Percentiles rank a stretch among this genome's conserved stretches.
Evolutionary conservation across 1,139 yeast genomes (phyloP).

Genomic region (Yamadazyma taylorii): DNA sequence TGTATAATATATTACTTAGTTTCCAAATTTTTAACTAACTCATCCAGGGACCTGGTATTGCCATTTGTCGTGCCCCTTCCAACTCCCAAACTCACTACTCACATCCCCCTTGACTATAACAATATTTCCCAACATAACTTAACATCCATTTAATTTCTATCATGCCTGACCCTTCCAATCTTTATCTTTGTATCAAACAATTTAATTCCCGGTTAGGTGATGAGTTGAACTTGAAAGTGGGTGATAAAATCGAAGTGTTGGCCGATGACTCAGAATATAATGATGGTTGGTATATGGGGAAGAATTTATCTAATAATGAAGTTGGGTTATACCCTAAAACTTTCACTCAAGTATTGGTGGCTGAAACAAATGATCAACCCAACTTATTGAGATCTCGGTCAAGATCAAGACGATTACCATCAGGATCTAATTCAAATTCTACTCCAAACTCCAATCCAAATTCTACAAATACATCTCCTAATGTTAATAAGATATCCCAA

Average conservation of each 20-base stretch:
- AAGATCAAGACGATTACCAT: slow-evolving; percentile 53
- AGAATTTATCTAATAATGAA: slow-evolving; percentile 63
- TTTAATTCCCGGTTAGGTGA: slow-evolving; percentile 87
- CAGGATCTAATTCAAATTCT: slow-evolving; percentile 17
- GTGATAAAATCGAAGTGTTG: slow-evolving; percentile 84
- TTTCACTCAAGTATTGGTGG: slow-evolving; percentile 56
- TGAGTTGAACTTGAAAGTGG: slow-evolving; percentile 75
- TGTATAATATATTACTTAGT: too few species aligned
- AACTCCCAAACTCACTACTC: too few species aligned
- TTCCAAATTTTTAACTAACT: too few species aligned
- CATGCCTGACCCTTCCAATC: slow-evolving; percentile 12
- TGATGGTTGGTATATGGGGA: slow-evolving; percentile 98
- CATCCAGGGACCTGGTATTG: too few species aligned
- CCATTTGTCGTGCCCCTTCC: too few species aligned
- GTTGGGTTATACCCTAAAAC: slow-evolving; percentile 90
- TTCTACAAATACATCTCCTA: slow-evolving; percentile 12
- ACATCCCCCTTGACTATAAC: too few species aligned
- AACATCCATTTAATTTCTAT: too few species aligned
- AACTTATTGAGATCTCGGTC: slow-evolving; percentile 46
- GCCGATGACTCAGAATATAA: slow-evolving; percentile 92
- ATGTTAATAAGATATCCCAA: slow-evolving; percentile 8
- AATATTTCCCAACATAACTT: too few species aligned
- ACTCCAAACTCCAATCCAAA: slow-evolving; percentile 8
- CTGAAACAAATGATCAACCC: slow-evolving; percentile 15
- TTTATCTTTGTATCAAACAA: slow-evolving; percentile 70